These are phyloP conservation scores for Zalerion maritima DNA, from an alignment of 495 filamentous ascomycete genomes.

Conservation along the genomic window DNA sequence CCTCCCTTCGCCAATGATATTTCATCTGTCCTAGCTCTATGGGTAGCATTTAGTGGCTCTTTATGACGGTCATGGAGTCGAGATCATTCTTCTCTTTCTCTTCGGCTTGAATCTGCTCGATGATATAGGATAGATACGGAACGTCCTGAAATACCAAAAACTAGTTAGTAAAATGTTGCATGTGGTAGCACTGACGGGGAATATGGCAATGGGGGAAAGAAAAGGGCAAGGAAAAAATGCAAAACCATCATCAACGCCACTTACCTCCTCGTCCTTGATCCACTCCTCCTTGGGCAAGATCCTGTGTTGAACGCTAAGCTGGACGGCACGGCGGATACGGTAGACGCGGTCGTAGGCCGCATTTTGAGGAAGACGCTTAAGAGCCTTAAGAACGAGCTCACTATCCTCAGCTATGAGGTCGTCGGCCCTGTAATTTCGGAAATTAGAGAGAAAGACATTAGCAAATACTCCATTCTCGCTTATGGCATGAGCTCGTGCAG, in stretches of 20 bases:
- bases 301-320: slow-evolving; percentile 60
- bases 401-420: slow-evolving; percentile 86
- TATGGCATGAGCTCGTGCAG: no score
- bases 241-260: slow-evolving; percentile 1
- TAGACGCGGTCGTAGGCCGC: slow-evolving; percentile 92
- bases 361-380: slow-evolving; percentile 81
- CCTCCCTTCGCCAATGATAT: no score
- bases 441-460: slow-evolving; percentile 3
- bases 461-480: no score
- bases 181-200: background rate
- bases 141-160: slow-evolving; percentile 43
- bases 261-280: slow-evolving; percentile 39
- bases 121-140: slow-evolving; percentile 65
- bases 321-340: slow-evolving; percentile 87
- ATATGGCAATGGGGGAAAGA: background rate
- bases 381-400: slow-evolving; percentile 68
- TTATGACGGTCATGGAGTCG: slow-evolving; percentile 59
- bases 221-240: background rate
- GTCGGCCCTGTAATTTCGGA: slow-evolving; percentile 72
- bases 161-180: slow-evolving; percentile 6
- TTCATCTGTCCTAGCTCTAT: no score
- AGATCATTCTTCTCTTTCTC: slow-evolving; percentile 65
- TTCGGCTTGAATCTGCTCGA: slow-evolving; percentile 73
- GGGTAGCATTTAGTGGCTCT: slow-evolving; percentile 32
- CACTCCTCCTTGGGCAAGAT: slow-evolving; percentile 70